phyloP scores from a whole-genome alignment of 306 rosid species.

The Quercus parvula region DNA sequence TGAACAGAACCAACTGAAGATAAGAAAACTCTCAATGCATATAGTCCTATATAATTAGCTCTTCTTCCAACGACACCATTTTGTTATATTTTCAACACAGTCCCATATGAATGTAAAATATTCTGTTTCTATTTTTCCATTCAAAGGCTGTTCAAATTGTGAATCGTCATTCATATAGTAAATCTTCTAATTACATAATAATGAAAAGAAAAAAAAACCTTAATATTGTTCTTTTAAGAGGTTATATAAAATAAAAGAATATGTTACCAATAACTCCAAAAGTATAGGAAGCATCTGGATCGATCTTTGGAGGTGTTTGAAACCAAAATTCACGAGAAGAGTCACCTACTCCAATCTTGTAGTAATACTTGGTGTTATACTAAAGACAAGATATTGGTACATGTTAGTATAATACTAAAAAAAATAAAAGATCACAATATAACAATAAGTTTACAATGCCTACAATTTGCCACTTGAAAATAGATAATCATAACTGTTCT shows the following conservation, averaged over 20 bases:
- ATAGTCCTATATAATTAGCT: neutral
- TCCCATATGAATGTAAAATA: neutral
- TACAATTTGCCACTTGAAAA: neutral
- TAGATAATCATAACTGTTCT: neutral
- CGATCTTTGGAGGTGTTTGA: conserved; percentile 70
- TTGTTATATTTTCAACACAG: neutral
- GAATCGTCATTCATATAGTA: neutral
- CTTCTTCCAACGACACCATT: neutral
- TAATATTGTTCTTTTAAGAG: neutral
- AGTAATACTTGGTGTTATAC: conserved; percentile 75
- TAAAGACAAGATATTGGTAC: conserved; percentile 35
- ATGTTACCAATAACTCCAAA: conserved; percentile 90
- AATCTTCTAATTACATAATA: neutral
- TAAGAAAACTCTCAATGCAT: neutral
- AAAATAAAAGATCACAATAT: neutral
- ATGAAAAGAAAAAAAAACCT: neutral
- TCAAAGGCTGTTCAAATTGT: neutral
- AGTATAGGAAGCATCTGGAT: conserved; percentile 71
- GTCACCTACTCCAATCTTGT: conserved; percentile 77
- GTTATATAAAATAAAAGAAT: conserved; percentile 1
- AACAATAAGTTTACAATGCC: neutral
- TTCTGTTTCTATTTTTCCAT: neutral
- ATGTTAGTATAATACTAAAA: neutral
- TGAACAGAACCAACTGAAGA: neutral
- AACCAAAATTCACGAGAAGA: conserved; percentile 90